Evolutionary conservation across 192 early-diverging fungal species (phyloP).

Genomic region (Coemansia sp.): DNA sequence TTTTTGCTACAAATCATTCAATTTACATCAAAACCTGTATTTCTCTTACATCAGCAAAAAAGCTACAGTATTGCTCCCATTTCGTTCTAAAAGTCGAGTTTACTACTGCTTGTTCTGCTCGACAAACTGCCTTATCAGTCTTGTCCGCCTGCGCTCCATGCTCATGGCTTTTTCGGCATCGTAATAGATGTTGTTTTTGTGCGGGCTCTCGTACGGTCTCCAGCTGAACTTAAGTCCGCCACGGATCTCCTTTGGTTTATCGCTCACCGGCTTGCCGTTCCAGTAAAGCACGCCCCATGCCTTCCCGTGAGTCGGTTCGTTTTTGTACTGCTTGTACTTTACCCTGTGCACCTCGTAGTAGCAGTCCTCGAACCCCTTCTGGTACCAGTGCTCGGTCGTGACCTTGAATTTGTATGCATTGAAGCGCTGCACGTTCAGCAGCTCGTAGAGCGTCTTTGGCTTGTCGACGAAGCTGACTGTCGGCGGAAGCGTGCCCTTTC

Average conservation of each 20-base stretch:
- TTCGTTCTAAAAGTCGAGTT: not conserved
- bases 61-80: no score
- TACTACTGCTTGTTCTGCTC: constrained; percentile 6
- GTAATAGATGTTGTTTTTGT: constrained; percentile 23
- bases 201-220: constrained; percentile 32
- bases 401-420: constrained; percentile 30
- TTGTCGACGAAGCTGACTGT: constrained; percentile 17
- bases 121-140: constrained; percentile 10
- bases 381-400: constrained; percentile 37
- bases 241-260: constrained; percentile 27
- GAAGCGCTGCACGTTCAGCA: constrained; percentile 35
- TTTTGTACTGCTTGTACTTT: constrained; percentile 36
- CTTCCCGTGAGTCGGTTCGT: constrained; percentile 41
- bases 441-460: constrained; percentile 44
- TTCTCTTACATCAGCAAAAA: not conserved
- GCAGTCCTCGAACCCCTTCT: constrained; percentile 38
- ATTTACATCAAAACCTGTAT: no score
- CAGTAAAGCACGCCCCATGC: constrained; percentile 41
- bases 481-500: constrained; percentile 13
- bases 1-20: no score
- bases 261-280: constrained; percentile 21
- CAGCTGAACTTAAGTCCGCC: constrained; percentile 46
- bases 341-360: constrained; percentile 32
- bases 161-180: constrained; percentile 8
- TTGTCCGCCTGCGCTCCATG: constrained; percentile 24